Base-by-base conservation (phyloP, 768 basidiomycete species). In the Pulveroboletus sp. region DNA sequence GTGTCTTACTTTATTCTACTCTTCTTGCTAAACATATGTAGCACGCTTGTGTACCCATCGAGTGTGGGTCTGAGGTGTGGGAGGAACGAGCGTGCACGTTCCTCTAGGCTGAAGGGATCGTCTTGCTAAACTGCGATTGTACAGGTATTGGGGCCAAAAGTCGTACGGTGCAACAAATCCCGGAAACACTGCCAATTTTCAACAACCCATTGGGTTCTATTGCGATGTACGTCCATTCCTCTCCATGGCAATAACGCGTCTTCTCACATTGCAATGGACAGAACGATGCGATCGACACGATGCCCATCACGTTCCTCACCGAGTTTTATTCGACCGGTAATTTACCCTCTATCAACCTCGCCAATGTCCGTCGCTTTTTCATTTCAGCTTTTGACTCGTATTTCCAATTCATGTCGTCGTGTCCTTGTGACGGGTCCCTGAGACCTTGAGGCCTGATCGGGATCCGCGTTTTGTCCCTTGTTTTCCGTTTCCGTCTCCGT, bases 281-380 rank as follows among this genome's bases (percentile, higher is more conserved):
- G 76, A 84, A 85, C 58, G 63, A 74, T 59, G 66, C 75, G 5
- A 78, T 85, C 39, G 73, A 86, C 54, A 76, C 69, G 33, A 69
- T 86, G 40, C 84, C 84, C 0, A 48, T 86, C 38, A 82, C 83
- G 2, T 86, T 85, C 62, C 52, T 87, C 29, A 67, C 78, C 53
- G 72, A 77, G 40, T 85, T 81, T 68, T 84, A 79, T 65, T 76
- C 76, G 16, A 69, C 73, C 10, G 84, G 79, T 8, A 77, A 76
- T 45, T 59, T 77, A 8, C 85, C 84, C 4, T 74, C 77, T 10
- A 71, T 87, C 50, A 71, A 87, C 63, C 62, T 87, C 31, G 74
- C 82, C 35, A 84, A 84, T 58, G 84, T 79, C 48, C 53, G 70
- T 41, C 17, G n/a, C 2, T n/a, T 14, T 13, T 13, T n/a, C 5